Evolutionary conservation across 495 filamentous ascomycete genomes (phyloP), one percentile per base, ranked within the genome.

Genomic region (Aspergillus diversus): DNA sequence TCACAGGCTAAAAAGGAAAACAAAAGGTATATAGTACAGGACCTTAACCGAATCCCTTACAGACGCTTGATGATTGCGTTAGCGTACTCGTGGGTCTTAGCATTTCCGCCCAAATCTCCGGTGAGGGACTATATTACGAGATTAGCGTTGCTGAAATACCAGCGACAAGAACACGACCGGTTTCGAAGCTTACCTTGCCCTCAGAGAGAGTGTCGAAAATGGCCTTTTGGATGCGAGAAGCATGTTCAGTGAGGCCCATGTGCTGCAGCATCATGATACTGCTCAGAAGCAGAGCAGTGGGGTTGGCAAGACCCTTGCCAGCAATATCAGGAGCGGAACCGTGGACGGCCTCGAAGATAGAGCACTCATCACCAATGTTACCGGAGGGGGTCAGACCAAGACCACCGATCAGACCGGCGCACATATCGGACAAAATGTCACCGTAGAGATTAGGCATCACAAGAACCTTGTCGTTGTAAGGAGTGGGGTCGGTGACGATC

Each of bases 361-460:
- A 95, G 86, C 92, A 97, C 82, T 97, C 91, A 78, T 97, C 92
- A 74, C 95, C 96, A 73, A 99, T 98, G 84, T 99, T 99, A 69
- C 93, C 96, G 39, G 93, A 97, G 61, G 95, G 95, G 54, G 95
- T 98, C 39, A 99, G 86, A 73, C 95, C 95, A 62, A 99, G 89
- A 77, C 95, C 96, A 74, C 95, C 95, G 69, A 98, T 99, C 62
- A 99, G 84, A 81, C 96, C 95, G 69, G 95, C 95, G 80, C 95
- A 98, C 92, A 99, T 96, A 79, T 99, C 95, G 69, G 95, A 98
- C 64, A 99, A 86, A 85, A 99, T 99, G 78, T 99, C 95, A 77
- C 95, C 95, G 82, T 99, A 98, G 66, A 99, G 82, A 82, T 99
- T 99, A 75, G 95, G 96, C 96, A 98, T 98, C 76, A 99, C 95